A percentile compares a stretch with the other conserved stretches of the same genome.
phyloP scores from a whole-genome alignment of 1,284 basidiomycete genomes.

The Tilletia walkeri region DNA sequence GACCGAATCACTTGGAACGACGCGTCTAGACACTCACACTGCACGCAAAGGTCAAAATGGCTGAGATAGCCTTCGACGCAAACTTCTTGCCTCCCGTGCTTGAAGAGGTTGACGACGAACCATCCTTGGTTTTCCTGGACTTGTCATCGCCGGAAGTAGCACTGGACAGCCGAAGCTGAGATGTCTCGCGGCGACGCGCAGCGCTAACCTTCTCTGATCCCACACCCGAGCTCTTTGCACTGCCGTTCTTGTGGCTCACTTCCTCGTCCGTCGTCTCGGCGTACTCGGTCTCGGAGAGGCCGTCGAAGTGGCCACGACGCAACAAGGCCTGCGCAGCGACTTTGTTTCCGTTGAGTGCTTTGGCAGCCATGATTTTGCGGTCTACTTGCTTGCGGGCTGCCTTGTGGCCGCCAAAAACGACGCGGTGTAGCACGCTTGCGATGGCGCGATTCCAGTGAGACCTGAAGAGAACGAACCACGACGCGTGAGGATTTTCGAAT shows the following conservation, averaged over 20 bases:
- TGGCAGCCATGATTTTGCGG: slow-evolving; percentile 8
- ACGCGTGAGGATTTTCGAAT: too few relatives aligned
- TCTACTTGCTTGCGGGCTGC: slow-evolving; percentile 1
- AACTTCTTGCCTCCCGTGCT: slow-evolving; percentile 33
- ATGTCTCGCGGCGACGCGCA: neutral
- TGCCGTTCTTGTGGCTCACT: slow-evolving; percentile 30
- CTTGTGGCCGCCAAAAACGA: slow-evolving; percentile 45
- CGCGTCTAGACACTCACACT: slow-evolving; percentile 25
- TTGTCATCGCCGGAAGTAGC: neutral
- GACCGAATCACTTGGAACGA: neutral
- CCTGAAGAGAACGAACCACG: slow-evolving; percentile 27
- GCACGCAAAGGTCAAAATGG: slow-evolving; percentile 51
- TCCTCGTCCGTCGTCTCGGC: slow-evolving; percentile 44
- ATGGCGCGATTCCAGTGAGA: slow-evolving; percentile 55
- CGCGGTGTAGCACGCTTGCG: slow-evolving; percentile 52
- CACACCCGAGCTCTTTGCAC: slow-evolving; percentile 3
- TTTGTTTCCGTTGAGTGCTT: neutral
- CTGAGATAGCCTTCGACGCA: slow-evolving; percentile 43
- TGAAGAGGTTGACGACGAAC: neutral
- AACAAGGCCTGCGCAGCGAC: neutral
- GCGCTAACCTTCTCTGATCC: neutral
- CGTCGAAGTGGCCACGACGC: slow-evolving; percentile 37
- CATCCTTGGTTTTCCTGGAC: neutral
- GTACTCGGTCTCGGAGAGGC: slow-evolving; percentile 46
- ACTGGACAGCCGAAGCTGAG: neutral